phyloP scores from a whole-genome alignment of 2,329 filamentous ascomycete species.

The Aspergillus fischeri region DNA sequence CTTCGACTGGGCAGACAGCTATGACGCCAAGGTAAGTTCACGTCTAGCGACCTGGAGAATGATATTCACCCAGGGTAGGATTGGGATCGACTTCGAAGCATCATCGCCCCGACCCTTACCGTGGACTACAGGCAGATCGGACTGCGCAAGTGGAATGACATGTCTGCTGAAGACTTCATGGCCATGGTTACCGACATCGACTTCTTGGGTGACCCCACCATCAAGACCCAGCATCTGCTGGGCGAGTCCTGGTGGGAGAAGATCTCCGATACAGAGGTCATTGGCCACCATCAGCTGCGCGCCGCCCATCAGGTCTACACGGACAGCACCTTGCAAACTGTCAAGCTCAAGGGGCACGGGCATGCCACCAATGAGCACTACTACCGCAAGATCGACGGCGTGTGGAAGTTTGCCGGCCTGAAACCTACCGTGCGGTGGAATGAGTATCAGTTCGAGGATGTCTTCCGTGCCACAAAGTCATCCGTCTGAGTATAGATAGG shows the following conservation, averaged over 20 bases:
- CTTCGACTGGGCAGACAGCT: conserved; percentile 45
- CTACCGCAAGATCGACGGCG: conserved; percentile 56
- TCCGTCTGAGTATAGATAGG: background rate
- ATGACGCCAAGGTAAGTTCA: conserved; percentile 39
- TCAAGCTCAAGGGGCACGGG: conserved; percentile 57
- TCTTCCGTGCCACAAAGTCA: background rate
- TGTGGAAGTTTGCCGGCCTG: conserved; percentile 60
- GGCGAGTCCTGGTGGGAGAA: conserved; percentile 57
- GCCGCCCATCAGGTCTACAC: conserved; percentile 61
- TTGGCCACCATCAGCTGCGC: conserved; percentile 59
- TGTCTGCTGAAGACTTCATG: conserved; percentile 60
- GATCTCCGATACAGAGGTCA: conserved; percentile 54
- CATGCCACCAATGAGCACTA: conserved; percentile 56
- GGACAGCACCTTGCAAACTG: conserved; percentile 44
- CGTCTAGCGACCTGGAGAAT: background rate
- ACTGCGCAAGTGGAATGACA: conserved; percentile 57
- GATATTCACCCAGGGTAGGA: conserved; percentile 24
- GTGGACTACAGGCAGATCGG: conserved; percentile 67
- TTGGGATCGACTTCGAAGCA: conserved; percentile 37
- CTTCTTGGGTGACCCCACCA: conserved; percentile 58
- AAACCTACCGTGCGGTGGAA: conserved; percentile 54
- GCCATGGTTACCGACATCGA: conserved; percentile 54
- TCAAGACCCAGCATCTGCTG: conserved; percentile 64
- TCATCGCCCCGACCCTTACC: conserved; percentile 39
- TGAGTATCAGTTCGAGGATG: conserved; percentile 31